These are phyloP conservation scores for Wickerhamomyces hampshirensis DNA, from an alignment of 805 yeast species.

Conservation along the genomic window DNA sequence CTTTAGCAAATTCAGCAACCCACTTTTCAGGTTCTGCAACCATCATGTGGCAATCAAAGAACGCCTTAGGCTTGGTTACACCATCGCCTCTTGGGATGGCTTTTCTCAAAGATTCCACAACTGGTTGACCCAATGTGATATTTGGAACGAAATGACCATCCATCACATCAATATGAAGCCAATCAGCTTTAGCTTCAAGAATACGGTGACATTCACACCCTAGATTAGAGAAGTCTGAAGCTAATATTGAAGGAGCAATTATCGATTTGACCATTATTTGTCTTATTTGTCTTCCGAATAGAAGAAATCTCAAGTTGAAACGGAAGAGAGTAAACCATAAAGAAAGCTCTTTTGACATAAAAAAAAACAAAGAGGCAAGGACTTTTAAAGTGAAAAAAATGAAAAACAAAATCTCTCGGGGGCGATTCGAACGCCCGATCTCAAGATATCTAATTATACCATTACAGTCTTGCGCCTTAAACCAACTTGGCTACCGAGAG, in stretches of 20 bases:
- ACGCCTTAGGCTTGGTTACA: slow-evolving; percentile 41
- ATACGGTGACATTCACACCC: slow-evolving; percentile 84
- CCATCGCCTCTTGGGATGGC: slow-evolving; percentile 62
- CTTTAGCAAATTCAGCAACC: slow-evolving; percentile 88
- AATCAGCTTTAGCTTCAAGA: slow-evolving; percentile 79
- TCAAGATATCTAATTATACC: slow-evolving; percentile 34
- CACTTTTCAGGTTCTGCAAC: slow-evolving; percentile 87
- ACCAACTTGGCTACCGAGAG: slow-evolving; percentile 44
- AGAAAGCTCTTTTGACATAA: neutral
- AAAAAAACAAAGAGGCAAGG: neutral
- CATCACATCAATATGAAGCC: slow-evolving; percentile 98
- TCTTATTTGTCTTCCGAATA: neutral
- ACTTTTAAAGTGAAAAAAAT: neutral
- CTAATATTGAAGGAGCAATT: slow-evolving; percentile 91
- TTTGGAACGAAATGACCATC: slow-evolving; percentile 99
- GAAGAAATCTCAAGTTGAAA: neutral
- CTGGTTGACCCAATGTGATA: slow-evolving; percentile 89
- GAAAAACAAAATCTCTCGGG: slow-evolving; percentile 37
- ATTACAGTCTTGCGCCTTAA: slow-evolving; percentile 43
- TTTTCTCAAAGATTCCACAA: slow-evolving; percentile 71
- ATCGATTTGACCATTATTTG: slow-evolving; percentile 65
- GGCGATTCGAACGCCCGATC: slow-evolving; percentile 49
- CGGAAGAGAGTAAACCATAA: too few relatives aligned
- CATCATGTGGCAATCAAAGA: slow-evolving; percentile 99
- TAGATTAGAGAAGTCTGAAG: slow-evolving; percentile 85